Evolutionary conservation across 441 rosid genomes (phyloP), one percentile per base, ranked within the genome.

Genomic region (Eutrema salsugineum): DNA sequence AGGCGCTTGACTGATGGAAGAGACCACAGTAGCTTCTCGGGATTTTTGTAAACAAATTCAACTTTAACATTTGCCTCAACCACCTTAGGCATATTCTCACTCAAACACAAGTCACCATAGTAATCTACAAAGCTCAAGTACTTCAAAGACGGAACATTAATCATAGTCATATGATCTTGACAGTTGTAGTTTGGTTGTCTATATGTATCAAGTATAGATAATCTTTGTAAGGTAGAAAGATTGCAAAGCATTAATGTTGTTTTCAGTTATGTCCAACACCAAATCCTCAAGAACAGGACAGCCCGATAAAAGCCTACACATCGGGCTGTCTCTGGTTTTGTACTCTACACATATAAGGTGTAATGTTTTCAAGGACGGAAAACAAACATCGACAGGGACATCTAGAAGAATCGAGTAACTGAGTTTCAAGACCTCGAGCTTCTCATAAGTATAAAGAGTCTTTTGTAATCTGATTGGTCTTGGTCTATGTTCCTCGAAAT

Each of bases 201-300:
- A 14, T 11, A 38, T 12, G 8, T 78, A 58, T 70, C 84, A 47
- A 63, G 5, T 12, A 65, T 6, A 49, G 22, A 30, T 32, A 38
- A 14, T 24, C 53, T 54, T 30, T 22, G 24, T 6, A 65, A 65
- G 15, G 32, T 49, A 50, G 36, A 36, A 14, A n/a, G 24, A 5
- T 5, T 6, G 32, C 11, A 65, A 0, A 35, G 4, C 17, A n/a
- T n/a, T n/a, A 39, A 0, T 0, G 28, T 44, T 16, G 44, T 47
- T 63, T 8, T 3, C 2, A 64, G 10, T 36, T 8, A 36, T 50
- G 16, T 38, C 60, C 36, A 67, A 7, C 28, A 39, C 30, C 51
- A 67, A 42, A 30, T 53, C 71, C 19, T 67, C 63, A 17, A 67
- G 62, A 40, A 58, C 47, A 67, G 62, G 51, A 42, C 71, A 67